Base-by-base conservation (phyloP, 129 eudicot species). In the Pseudognaphalium luteoalbum region DNA sequence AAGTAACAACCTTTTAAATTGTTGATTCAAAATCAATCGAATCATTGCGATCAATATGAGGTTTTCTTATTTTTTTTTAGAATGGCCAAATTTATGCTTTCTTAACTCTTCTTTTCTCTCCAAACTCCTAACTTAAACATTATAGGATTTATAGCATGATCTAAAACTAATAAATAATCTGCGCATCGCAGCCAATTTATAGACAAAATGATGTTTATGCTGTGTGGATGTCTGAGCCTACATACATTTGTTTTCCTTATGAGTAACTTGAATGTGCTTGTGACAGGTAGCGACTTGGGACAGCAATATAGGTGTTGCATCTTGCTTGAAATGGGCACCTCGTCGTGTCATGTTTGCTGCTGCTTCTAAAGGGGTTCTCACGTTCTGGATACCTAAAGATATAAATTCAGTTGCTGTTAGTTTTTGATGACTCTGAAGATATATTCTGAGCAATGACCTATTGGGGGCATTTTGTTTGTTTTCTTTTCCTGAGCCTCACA, bases 241-340 rank as follows among this genome's bases (percentile, higher is more conserved):
- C 25, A 28, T n/a, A n/a, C n/a, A 34, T 67, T 16, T 78, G 1
- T 2, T 50, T 33, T 73, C 20, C 30, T 64, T 66, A 16, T 15
- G 19, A 68, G 29, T 30, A 71, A 52, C 3, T 52, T 29, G 66
- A 64, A 65, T 37, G n/a, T 57, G 79, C 28, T 29, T 57, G 68
- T 54, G 70, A 58, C 86, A 93, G 98, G 89, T 91, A 50, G 90
- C 84, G 19, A 59, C 85, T 56, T 85, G 91, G 91, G 96, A 87
- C 78, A 93, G 96, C 89, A 69, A 87, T 74, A 91, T 93, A 70
- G 98, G 97, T 10, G 88, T 87, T 4, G 85, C 84, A 5, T 84
- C 96, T 4, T 88, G 97, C 89, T 75, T 93, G 82, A 93, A 84
- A 74, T 93, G 98, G 98, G 98, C 98, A 2, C 98, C 98, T 28